A percentile compares a stretch with the other conserved stretches of the same genome.
Evolutionary conservation across 768 basidiomycete species (phyloP).

Genomic region (Lactarius akahatsu): DNA sequence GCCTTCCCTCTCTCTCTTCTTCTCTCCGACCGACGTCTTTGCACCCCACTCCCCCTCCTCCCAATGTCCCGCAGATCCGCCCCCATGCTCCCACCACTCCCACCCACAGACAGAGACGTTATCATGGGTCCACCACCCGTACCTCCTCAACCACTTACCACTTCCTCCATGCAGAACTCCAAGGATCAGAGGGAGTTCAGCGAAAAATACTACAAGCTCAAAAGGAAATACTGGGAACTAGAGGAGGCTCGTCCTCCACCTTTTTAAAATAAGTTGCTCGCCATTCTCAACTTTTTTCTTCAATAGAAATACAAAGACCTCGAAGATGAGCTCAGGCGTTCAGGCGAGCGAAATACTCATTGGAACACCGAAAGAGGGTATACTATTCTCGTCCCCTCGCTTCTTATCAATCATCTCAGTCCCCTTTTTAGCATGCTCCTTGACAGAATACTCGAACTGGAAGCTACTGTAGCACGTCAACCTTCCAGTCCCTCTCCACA

Average conservation of each 20-base stretch:
- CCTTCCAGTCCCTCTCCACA: too few species aligned
- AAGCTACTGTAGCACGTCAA: too few species aligned
- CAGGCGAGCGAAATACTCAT: constrained; percentile 62
- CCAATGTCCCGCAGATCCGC: constrained; percentile 22
- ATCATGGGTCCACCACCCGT: constrained; percentile 52
- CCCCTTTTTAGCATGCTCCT: not conserved
- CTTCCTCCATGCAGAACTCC: constrained; percentile 34
- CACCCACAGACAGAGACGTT: constrained; percentile 48
- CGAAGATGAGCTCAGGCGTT: constrained; percentile 53
- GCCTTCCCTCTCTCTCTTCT: constrained; percentile 30
- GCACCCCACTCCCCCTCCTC: constrained; percentile 21
- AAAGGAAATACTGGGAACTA: constrained; percentile 63
- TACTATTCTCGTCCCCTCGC: constrained; percentile 33
- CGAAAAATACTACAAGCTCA: constrained; percentile 67
- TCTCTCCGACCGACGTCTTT: constrained; percentile 26
- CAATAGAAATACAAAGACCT: constrained; percentile 60
- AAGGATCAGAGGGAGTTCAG: constrained; percentile 46
- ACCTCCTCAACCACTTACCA: constrained; percentile 37
- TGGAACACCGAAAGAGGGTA: constrained; percentile 65
- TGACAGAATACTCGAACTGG: too few species aligned
- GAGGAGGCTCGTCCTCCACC: constrained; percentile 54
- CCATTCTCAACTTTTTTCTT: not conserved
- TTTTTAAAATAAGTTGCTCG: not conserved
- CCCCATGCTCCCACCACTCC: constrained; percentile 30
- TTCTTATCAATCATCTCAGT: constrained; percentile 23